A percentile compares a stretch with the other conserved stretches of the same genome.
Conservation (phyloP, 2,329 filamentous ascomycete species). For the Cladosporium austrohemisphaericum region DNA sequence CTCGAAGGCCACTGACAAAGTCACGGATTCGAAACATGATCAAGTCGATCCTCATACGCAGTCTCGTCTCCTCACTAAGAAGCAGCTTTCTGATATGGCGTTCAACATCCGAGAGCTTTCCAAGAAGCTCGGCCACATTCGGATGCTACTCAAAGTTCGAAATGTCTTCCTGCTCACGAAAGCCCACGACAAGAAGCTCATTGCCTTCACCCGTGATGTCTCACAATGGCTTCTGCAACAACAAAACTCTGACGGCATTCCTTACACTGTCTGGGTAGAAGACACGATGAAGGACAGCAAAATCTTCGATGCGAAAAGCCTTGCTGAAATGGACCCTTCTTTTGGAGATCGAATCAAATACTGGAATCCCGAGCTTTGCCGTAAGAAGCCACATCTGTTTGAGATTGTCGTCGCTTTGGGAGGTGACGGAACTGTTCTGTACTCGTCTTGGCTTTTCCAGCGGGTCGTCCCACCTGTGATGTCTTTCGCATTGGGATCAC, state of each 20-base stretch:
- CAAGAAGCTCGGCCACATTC: slow-evolving; percentile 77
- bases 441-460: slow-evolving; percentile 96
- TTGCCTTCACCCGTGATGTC: slow-evolving; percentile 72
- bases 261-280: slow-evolving; percentile 77
- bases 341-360: slow-evolving; percentile 63
- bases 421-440: slow-evolving; percentile 94
- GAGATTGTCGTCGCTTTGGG: slow-evolving; percentile 81
- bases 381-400: slow-evolving; percentile 75
- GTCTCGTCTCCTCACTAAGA: slow-evolving; percentile 84
- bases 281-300: slow-evolving; percentile 67
- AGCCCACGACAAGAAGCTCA: slow-evolving; percentile 77
- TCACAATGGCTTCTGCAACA: slow-evolving; percentile 72
- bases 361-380: slow-evolving; percentile 80
- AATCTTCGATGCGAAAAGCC: slow-evolving; percentile 67
- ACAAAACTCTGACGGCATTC: slow-evolving; percentile 57
- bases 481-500: slow-evolving; percentile 83
- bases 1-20: slow-evolving; percentile 40
- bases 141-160: slow-evolving; percentile 74
- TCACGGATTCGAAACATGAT: slow-evolving; percentile 33
- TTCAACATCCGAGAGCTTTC: slow-evolving; percentile 90
- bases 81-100: slow-evolving; percentile 93
- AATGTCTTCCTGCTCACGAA: slow-evolving; percentile 89
- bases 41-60: slow-evolving; percentile 42
- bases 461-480: slow-evolving; percentile 89
- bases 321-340: slow-evolving; percentile 60